Percentiles rank a stretch among this genome's conserved stretches.
Conservation (phyloP, 2,329 filamentous ascomycete species). For the Exserohilum rostratum region DNA sequence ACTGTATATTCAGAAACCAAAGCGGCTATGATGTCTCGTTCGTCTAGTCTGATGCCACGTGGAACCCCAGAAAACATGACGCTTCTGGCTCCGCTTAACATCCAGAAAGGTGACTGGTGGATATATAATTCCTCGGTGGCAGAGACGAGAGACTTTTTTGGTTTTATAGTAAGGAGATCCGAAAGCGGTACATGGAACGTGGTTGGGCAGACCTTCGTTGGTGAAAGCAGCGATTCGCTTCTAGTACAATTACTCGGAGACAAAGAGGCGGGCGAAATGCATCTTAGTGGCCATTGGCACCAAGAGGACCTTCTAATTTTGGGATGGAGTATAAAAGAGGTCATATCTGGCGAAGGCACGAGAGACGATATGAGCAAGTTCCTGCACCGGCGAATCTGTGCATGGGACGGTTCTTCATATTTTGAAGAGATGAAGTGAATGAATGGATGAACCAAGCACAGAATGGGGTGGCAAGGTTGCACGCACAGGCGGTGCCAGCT, state of each 20-base stretch:
- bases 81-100: neutral
- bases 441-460: neutral
- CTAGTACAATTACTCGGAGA: no score
- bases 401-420: neutral
- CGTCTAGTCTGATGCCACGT: no score
- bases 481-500: neutral
- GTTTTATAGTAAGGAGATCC: neutral
- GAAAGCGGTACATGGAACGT: neutral
- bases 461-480: neutral
- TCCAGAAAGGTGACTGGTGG: neutral
- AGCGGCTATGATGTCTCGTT: no score
- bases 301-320: neutral
- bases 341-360: neutral
- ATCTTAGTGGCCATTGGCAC: neutral
- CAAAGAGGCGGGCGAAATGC: no score
- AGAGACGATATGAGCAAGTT: neutral
- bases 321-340: neutral
- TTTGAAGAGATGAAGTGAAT: neutral
- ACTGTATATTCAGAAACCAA: neutral
- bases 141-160: neutral
- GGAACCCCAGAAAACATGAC: neutral
- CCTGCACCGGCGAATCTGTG: neutral
- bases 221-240: neutral
- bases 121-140: no score
- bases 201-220: neutral